phyloP scores from a whole-genome alignment of 1,284 basidiomycete species.

The Xerocomus amazonicus region DNA sequence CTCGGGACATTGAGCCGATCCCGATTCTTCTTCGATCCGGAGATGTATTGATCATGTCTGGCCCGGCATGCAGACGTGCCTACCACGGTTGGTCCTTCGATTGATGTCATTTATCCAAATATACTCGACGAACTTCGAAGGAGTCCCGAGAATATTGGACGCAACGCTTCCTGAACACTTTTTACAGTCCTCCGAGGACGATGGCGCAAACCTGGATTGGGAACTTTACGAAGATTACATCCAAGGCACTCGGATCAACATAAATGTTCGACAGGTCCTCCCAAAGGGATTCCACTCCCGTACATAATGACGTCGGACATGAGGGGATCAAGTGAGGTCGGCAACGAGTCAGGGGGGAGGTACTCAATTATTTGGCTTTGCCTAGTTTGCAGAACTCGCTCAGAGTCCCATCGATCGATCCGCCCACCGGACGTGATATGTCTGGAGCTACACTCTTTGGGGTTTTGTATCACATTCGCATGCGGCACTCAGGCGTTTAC shows the following conservation, averaged over 20 bases:
- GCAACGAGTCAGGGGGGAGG: background rate
- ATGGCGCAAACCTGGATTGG: constrained; percentile 45
- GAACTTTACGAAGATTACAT: constrained; percentile 61
- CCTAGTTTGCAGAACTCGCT: constrained; percentile 4
- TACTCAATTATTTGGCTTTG: background rate
- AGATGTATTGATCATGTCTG: constrained; percentile 90
- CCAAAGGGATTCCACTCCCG: constrained; percentile 63
- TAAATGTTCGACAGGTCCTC: constrained; percentile 88
- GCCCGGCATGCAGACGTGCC: constrained; percentile 73
- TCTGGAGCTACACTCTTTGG: background rate
- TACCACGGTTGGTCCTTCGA: constrained; percentile 66
- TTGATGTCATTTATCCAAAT: background rate
- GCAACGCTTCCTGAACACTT: constrained; percentile 70
- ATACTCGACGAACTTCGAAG: constrained; percentile 35
- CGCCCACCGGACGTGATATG: constrained; percentile 7
- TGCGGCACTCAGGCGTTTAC: background rate
- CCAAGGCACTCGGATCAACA: constrained; percentile 70
- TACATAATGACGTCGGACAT: constrained; percentile 5
- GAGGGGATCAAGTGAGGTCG: background rate
- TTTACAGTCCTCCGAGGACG: constrained; percentile 16
- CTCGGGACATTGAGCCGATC: constrained; percentile 70
- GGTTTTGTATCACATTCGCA: background rate
- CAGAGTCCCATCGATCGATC: constrained; percentile 13
- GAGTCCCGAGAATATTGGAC: constrained; percentile 85
- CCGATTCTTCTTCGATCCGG: constrained; percentile 83